A percentile compares a stretch with the other conserved stretches of the same genome.
phyloP scores from a whole-genome alignment of 192 early-diverging fungal species.

The Entomortierella chlamydospora region DNA sequence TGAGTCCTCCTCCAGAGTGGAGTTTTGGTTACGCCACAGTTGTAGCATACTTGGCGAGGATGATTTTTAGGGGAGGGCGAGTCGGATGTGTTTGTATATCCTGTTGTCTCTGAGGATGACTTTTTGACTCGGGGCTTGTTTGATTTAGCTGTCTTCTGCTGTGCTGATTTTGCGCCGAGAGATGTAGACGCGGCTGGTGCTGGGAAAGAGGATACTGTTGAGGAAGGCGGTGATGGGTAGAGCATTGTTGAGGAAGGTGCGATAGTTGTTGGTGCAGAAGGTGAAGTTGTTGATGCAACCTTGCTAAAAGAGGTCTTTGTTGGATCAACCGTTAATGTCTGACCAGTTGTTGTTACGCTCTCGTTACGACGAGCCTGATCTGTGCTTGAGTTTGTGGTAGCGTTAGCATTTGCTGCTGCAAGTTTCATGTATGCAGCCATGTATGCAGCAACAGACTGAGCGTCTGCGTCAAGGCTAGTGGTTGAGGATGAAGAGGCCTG shows the following conservation, averaged over 20 bases:
- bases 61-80: background rate
- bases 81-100: background rate
- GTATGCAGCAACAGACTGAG: conserved; percentile 49
- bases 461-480: conserved; percentile 36
- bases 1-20: conserved; percentile 91
- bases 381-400: background rate
- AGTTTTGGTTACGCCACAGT: conserved; percentile 86
- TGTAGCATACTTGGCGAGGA: conserved; percentile 65
- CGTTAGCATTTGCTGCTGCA: conserved; percentile 4
- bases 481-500: background rate
- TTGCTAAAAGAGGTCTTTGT: conserved; percentile 13
- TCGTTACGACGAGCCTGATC: conserved; percentile 16
- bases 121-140: conserved; percentile 8
- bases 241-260: conserved; percentile 43
- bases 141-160: background rate
- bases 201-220: background rate
- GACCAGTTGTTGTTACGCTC: background rate
- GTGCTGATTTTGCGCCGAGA: background rate
- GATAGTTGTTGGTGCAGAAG: conserved; percentile 9
- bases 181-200: background rate
- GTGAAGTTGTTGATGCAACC: conserved; percentile 1
- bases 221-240: conserved; percentile 9
- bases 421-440: conserved; percentile 41
- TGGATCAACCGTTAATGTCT: conserved; percentile 16
- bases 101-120: background rate